Percentiles rank a stretch among this genome's conserved stretches.
Evolutionary conservation across 2,329 filamentous ascomycete genomes (phyloP).

Genomic region (Penicillium sp.): DNA sequence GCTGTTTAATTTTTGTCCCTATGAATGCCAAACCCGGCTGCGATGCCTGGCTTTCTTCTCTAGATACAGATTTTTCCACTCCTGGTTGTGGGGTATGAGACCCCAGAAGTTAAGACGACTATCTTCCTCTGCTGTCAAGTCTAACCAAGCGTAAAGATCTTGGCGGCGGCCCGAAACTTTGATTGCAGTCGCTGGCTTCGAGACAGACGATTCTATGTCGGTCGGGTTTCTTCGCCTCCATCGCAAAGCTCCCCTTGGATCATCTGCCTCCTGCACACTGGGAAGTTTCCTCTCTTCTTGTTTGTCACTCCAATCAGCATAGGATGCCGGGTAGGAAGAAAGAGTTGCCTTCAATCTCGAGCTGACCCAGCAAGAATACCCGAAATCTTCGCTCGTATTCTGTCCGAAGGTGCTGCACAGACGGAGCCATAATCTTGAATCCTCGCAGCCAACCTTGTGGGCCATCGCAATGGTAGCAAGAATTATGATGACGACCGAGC

Average conservation of each 20-base stretch:
- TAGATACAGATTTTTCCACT: constrained; percentile 8
- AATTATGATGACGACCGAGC: background rate
- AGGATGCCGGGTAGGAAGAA: background rate
- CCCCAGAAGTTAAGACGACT: constrained; percentile 11
- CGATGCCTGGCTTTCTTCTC: constrained; percentile 13
- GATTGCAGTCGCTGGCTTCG: background rate
- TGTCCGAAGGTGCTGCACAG: background rate
- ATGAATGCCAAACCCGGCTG: background rate
- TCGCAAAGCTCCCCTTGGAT: background rate
- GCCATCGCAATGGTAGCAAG: background rate
- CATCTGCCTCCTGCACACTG: background rate
- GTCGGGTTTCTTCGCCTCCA: background rate
- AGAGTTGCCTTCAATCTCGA: background rate
- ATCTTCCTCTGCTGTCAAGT: constrained; percentile 14
- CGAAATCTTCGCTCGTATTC: background rate
- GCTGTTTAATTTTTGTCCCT: too few species aligned
- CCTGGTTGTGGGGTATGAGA: constrained; percentile 13
- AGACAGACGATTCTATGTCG: background rate
- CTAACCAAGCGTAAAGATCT: constrained; percentile 15
- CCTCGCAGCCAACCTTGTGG: background rate
- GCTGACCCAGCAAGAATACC: background rate
- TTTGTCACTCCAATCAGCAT: background rate
- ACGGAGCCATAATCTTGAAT: background rate
- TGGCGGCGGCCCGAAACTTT: background rate
- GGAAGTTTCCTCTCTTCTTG: background rate